phyloP scores from a whole-genome alignment of 176 grass and related monocot species.

The Stipa capillata region DNA sequence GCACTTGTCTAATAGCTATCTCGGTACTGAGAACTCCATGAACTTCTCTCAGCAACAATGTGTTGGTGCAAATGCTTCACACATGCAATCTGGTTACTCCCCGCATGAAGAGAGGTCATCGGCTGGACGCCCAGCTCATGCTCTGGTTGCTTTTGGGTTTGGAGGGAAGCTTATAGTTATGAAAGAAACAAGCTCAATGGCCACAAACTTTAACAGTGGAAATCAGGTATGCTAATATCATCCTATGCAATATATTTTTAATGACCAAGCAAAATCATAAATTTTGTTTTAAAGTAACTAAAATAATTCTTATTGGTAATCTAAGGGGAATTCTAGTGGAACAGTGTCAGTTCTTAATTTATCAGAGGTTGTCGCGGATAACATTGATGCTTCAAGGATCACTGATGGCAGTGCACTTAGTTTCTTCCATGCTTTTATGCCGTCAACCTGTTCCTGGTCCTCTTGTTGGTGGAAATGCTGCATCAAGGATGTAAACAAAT shows the following conservation, averaged over 20 bases:
- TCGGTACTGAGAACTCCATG: slow-evolving; percentile 35
- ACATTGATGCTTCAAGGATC: slow-evolving; percentile 45
- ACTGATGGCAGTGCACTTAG: slow-evolving; percentile 37
- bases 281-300: slow-evolving; percentile 15
- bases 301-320: slow-evolving; percentile 10
- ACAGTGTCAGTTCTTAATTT: slow-evolving; percentile 73
- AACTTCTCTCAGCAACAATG: slow-evolving; percentile 61
- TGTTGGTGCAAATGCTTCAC: slow-evolving; percentile 44
- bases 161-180: slow-evolving; percentile 76
- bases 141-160: slow-evolving; percentile 88
- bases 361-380: slow-evolving; percentile 58
- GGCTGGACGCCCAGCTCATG: slow-evolving; percentile 71
- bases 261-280: slow-evolving; percentile 2
- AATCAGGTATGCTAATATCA: slow-evolving; percentile 45
- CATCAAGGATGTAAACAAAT: slow-evolving; percentile 89
- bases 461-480: slow-evolving; percentile 78
- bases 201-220: slow-evolving; percentile 43
- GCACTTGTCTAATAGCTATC: slow-evolving; percentile 51
- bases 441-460: slow-evolving; percentile 76
- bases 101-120: slow-evolving; percentile 51
- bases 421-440: slow-evolving; percentile 72
- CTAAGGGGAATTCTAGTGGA: slow-evolving; percentile 37
- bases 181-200: slow-evolving; percentile 64
- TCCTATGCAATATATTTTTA: slow-evolving; percentile 3
- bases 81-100: slow-evolving; percentile 48